Evolutionary conservation across 306 rosid genomes (phyloP).

Genomic region (Spatholobus suberectus): DNA sequence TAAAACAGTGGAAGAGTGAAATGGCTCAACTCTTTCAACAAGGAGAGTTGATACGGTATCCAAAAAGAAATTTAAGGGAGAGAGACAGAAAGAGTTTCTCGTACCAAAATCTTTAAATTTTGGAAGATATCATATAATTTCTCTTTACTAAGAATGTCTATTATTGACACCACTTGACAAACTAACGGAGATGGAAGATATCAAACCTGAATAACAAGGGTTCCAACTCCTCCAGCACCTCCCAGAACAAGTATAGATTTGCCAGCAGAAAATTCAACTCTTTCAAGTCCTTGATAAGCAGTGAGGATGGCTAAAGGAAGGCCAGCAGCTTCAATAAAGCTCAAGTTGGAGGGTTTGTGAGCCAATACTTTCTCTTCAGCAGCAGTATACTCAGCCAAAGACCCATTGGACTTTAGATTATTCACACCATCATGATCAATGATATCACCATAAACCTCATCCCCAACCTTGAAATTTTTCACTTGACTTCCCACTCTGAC

Average conservation of each 20-base stretch:
- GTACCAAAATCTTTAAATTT: no score
- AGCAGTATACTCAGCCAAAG: slow-evolving; percentile 44
- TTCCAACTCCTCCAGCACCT: slow-evolving; percentile 79
- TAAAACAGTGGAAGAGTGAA: no score
- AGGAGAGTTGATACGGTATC: no score
- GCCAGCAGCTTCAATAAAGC: slow-evolving; percentile 69
- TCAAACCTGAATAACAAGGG: slow-evolving; percentile 30
- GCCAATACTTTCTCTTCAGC: slow-evolving; percentile 62
- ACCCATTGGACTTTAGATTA: background rate
- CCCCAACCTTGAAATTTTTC: slow-evolving; percentile 35
- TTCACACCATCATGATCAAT: background rate
- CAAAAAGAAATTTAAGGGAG: no score
- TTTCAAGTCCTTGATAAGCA: slow-evolving; percentile 65
- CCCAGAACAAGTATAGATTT: slow-evolving; percentile 67
- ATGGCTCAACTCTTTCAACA: no score
- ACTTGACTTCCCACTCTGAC: slow-evolving; percentile 36
- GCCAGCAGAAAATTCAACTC: slow-evolving; percentile 48
- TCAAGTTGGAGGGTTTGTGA: slow-evolving; percentile 64
- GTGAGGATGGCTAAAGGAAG: slow-evolving; percentile 63
- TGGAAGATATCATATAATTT: no score
- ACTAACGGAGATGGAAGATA: no score
- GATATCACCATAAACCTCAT: slow-evolving; percentile 15
- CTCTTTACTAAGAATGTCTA: no score
- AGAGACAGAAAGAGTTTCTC: no score
- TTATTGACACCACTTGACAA: no score